Percentiles rank a stretch among this genome's conserved stretches.
Evolutionary conservation across 2,329 filamentous ascomycete species (phyloP).

Genomic region (Botrytis tulipae): DNA sequence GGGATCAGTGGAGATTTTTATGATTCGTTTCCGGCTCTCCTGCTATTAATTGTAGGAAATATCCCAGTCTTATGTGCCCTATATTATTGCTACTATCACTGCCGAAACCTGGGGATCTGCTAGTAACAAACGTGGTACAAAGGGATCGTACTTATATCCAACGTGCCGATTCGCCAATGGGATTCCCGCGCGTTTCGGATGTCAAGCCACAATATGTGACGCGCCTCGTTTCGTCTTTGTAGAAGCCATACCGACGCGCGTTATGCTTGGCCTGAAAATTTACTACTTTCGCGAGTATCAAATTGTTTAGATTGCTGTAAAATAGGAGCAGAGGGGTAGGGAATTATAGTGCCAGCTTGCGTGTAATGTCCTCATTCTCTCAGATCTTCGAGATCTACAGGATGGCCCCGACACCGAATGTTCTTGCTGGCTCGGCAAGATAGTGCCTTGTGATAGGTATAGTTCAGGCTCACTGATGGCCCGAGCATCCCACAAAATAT

Average conservation of each 20-base stretch:
- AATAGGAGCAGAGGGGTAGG: background rate
- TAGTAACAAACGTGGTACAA: background rate
- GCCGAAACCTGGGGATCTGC: conserved; percentile 5
- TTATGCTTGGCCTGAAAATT: conserved; percentile 1
- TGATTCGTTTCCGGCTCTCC: background rate
- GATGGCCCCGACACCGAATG: background rate
- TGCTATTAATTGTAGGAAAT: background rate
- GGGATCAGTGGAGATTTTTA: background rate
- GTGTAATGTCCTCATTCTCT: background rate
- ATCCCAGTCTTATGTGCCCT: background rate
- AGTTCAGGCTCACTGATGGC: background rate
- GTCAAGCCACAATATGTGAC: conserved; percentile 1
- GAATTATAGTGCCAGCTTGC: background rate
- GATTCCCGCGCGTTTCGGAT: background rate
- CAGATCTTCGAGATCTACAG: background rate
- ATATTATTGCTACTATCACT: background rate
- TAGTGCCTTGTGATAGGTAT: background rate
- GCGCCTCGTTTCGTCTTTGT: background rate
- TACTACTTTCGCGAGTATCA: background rate
- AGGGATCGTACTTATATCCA: background rate
- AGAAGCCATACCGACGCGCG: background rate
- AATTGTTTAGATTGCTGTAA: background rate
- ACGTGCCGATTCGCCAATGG: background rate
- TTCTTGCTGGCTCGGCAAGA: background rate
- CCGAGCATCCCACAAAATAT: background rate